Evolutionary conservation across 2,329 filamentous ascomycete species (phyloP).

Genomic region (Cladosporium sp.): DNA sequence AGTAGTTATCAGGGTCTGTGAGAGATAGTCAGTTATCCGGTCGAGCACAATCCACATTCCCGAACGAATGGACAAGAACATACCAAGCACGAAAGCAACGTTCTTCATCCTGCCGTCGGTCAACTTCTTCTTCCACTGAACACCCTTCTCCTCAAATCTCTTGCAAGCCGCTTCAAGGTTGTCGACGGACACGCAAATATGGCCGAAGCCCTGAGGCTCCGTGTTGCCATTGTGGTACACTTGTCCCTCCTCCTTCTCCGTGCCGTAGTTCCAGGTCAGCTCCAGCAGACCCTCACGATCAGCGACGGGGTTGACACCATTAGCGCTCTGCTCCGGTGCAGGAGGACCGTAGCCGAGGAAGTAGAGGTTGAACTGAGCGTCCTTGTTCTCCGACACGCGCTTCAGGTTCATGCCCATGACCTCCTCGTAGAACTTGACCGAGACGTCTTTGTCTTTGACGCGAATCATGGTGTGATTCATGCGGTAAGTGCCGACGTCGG

Average conservation of each 20-base stretch:
- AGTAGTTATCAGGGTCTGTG: slow-evolving; percentile 70
- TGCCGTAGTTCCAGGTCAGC: slow-evolving; percentile 78
- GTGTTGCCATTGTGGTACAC: slow-evolving; percentile 90
- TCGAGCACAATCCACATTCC: not conserved
- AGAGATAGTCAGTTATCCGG: not conserved
- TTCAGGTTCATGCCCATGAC: slow-evolving; percentile 82
- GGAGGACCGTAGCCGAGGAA: slow-evolving; percentile 71
- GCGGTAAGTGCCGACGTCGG: slow-evolving; percentile 70
- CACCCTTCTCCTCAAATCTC: slow-evolving; percentile 74
- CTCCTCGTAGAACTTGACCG: slow-evolving; percentile 57
- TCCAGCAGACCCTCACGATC: slow-evolving; percentile 80
- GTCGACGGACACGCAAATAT: slow-evolving; percentile 85
- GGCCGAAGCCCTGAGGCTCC: slow-evolving; percentile 88
- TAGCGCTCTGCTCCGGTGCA: slow-evolving; percentile 48
- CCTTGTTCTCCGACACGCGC: slow-evolving; percentile 64
- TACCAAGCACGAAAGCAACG: slow-evolving; percentile 78
- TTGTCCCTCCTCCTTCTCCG: slow-evolving; percentile 79
- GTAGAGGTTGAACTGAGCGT: slow-evolving; percentile 80
- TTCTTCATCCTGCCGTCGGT: slow-evolving; percentile 89
- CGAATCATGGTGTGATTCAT: slow-evolving; percentile 92
- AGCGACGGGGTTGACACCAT: slow-evolving; percentile 55
- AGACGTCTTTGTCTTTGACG: slow-evolving; percentile 61
- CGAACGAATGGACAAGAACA: slow-evolving; percentile 11
- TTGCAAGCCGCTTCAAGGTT: slow-evolving; percentile 82
- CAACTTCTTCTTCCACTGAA: slow-evolving; percentile 91